Base-by-base conservation (phyloP, 345 rosid genomes). In the Hibiscus trionum region DNA sequence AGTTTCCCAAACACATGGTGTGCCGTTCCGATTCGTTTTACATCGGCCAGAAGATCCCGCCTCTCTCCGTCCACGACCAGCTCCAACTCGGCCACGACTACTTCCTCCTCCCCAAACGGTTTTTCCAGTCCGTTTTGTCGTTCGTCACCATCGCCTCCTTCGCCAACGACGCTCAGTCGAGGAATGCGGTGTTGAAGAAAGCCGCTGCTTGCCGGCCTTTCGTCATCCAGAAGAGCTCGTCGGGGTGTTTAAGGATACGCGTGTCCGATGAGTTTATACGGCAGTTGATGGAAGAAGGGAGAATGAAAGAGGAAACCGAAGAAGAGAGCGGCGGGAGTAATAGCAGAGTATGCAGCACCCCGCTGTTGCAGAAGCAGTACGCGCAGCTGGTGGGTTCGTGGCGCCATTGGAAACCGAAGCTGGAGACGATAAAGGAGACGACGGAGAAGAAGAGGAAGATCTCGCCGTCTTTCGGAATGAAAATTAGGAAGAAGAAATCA, bases 231-330 rank as follows among this genome's bases (percentile, higher is more conserved):
- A 89, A 78, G 77, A 79, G 87, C 17, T 77, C 84, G 3, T 80
- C 86, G 17, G 98, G 97, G 47, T 72, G 83, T 27, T 66, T 85
- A 5, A 81, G 82, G 79, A 84, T 93, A 16, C 90, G 97, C 4
- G 91, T 93, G 4, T 90, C 90, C 10, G 98, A 87, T 53, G 98
- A 93, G 59, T 93, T 90, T 78, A 71, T 93, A 46, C 80, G 91
- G 60, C 86, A 79, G 12, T 37, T 93, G 58, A 81, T 88, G 84
- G 84, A 85, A 76, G 81, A 84, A 61, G 82, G 84, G 11, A 72
- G 66, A 11, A 42, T 61, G 46, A 72, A 78, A 1, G 74, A 50
- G 10, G 55, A 21, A 4, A 66, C 26, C 31, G 60, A 1, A 31
- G 79, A 1, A 29, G 79, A 55, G n/a, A 46, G 16, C 4, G 4